Evolutionary conservation across 2,329 filamentous ascomycete species (phyloP).

Genomic region (Apiospora hydei): DNA sequence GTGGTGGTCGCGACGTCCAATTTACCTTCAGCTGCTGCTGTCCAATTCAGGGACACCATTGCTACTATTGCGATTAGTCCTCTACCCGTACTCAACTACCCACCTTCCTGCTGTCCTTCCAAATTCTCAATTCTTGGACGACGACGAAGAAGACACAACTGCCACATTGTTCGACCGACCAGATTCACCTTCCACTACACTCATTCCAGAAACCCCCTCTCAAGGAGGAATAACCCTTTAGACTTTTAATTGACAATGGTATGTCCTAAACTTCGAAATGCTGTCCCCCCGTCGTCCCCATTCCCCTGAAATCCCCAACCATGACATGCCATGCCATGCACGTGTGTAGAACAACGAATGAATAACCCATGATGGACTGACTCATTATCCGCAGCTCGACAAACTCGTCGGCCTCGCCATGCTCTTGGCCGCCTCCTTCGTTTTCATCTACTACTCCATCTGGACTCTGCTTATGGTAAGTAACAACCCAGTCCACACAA

Average conservation of each 20-base stretch:
- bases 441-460: slow-evolving; percentile 88
- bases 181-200: slow-evolving; percentile 21
- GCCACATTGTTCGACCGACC: background rate
- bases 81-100: background rate
- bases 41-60: slow-evolving; percentile 18
- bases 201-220: slow-evolving; percentile 24
- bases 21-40: slow-evolving; percentile 19
- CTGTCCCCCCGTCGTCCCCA: slow-evolving; percentile 2
- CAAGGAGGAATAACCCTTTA: slow-evolving; percentile 16
- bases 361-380: background rate
- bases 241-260: slow-evolving; percentile 41
- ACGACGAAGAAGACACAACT: background rate
- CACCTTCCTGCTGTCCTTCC: background rate
- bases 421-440: slow-evolving; percentile 69
- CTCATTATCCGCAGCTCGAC: slow-evolving; percentile 75
- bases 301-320: background rate
- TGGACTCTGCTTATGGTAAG: slow-evolving; percentile 97
- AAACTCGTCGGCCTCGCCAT: slow-evolving; percentile 76
- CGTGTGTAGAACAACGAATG: background rate
- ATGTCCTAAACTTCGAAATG: background rate
- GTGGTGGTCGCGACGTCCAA: slow-evolving; percentile 15
- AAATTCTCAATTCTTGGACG: background rate
- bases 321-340: background rate
- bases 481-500: slow-evolving; percentile 23
- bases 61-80: background rate